Conservation (phyloP, 2,329 filamentous ascomycete species). For the Aspergillus flavus region DNA sequence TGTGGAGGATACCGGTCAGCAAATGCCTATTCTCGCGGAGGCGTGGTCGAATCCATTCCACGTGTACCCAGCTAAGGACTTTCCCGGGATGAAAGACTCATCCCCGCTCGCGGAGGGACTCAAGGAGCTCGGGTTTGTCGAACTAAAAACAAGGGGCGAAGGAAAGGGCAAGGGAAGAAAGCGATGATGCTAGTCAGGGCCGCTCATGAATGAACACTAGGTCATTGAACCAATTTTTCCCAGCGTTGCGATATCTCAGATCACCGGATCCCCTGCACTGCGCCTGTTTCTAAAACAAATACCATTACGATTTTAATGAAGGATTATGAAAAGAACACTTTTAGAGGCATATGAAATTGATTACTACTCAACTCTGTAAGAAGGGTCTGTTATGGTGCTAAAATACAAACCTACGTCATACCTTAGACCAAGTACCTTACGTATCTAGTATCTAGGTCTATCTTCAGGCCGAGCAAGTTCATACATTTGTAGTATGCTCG, state of each 20-base stretch:
- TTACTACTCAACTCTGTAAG: not conserved
- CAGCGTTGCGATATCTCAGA: not conserved
- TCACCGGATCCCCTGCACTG: not conserved
- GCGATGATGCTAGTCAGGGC: slow-evolving; percentile 10
- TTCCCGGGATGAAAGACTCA: slow-evolving; percentile 47
- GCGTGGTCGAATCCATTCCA: slow-evolving; percentile 45
- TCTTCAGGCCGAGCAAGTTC: not conserved
- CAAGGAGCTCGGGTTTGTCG: slow-evolving; percentile 45
- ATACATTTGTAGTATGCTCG: not conserved
- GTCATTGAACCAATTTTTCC: not conserved
- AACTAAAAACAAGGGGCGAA: slow-evolving; percentile 44
- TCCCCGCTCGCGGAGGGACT: slow-evolving; percentile 41
- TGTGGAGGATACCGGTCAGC: slow-evolving; percentile 37
- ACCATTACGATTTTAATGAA: not conserved
- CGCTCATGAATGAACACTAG: not conserved
- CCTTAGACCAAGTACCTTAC: not conserved
- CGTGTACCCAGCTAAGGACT: slow-evolving; percentile 48
- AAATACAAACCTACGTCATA: not conserved
- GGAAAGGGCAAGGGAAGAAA: slow-evolving; percentile 37
- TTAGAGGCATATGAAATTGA: not conserved
- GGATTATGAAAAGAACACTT: not conserved
- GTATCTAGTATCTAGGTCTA: not conserved
- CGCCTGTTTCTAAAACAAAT: not conserved
- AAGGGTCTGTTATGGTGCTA: not conserved
- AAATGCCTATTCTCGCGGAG: slow-evolving; percentile 42